Evolutionary conservation across 495 filamentous ascomycete species (phyloP).

Genomic region (Penicillium coprophilum): DNA sequence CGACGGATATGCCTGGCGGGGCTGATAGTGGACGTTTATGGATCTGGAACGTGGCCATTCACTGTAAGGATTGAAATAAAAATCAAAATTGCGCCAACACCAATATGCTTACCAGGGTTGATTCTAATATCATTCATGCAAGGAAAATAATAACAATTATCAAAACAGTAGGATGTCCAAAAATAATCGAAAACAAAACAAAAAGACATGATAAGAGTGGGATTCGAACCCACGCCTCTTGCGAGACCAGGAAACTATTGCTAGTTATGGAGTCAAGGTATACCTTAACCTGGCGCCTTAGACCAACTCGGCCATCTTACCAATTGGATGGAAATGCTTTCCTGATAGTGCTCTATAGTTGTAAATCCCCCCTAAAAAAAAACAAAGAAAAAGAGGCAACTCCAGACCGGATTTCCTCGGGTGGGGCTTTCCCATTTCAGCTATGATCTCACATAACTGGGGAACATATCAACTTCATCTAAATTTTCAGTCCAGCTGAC

Average conservation of each 20-base stretch:
- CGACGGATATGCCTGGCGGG: too few species aligned
- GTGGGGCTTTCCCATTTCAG: conserved; percentile 4
- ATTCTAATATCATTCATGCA: too few species aligned
- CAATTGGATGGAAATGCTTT: background rate
- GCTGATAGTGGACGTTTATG: too few species aligned
- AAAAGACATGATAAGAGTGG: conserved; percentile 37
- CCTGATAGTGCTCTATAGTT: too few species aligned
- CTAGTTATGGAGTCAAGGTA: conserved; percentile 23
- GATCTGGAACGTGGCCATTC: too few species aligned
- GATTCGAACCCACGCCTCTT: conserved; percentile 40
- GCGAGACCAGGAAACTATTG: conserved; percentile 12
- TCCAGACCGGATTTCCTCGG: conserved; percentile 2
- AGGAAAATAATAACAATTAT: too few species aligned
- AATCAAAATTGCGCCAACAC: too few species aligned
- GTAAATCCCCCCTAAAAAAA: background rate
- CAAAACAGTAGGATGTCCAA: too few species aligned
- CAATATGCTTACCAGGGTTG: too few species aligned
- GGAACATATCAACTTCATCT: background rate
- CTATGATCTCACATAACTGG: background rate
- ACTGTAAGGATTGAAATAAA: too few species aligned
- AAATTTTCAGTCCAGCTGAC: background rate
- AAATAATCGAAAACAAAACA: background rate
- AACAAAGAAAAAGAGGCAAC: background rate
- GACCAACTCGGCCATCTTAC: conserved; percentile 37
- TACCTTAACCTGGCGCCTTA: conserved; percentile 37